Base-by-base conservation (phyloP, 2,329 filamentous ascomycete genomes). In the Dendrostoma leiphaemia region DNA sequence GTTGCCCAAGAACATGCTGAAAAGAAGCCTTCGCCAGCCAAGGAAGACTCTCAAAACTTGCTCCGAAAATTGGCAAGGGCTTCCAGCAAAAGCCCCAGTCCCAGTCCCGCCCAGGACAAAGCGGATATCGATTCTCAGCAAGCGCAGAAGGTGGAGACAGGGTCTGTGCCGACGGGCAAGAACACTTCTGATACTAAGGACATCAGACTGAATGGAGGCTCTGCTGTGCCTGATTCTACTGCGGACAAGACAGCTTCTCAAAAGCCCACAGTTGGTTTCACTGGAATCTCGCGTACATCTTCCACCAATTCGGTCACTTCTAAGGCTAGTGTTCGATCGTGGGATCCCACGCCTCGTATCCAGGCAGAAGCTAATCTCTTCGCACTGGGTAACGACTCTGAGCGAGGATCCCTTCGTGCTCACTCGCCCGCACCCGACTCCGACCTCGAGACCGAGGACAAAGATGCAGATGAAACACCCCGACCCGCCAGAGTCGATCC, bases 321-420 rank as follows among this genome's bases (percentile, higher is more conserved):
- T 21, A 48, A 50, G 8, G 21, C 54, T 13, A 58, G 56, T 37
- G 31, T 41, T 28, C 44, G 29, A 15, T 58, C 52, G 24, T 63
- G 68, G 13, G 81, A 84, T 57, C 80, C 81, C 4, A 78, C 74
- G 1, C 80, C 80, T 60, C 78, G 81, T 41, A 82, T 84, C 48
- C 75, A 81, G 60, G 77, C 72, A 9, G 81, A 84, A 65, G 75
- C 77, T 68, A 77, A 74, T 46, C 71, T 84, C 8, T 84, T 84
- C 64, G 81, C 79, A 13, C 77, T 75, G 15, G 80, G 83, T 29
- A 80, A 78, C 56, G 73, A 81, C 38, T 84, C 81, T 1, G 81
- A 84, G 60, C 74, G 71, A 40, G 80, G 80, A 1, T 83, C 81
- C 4, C 67, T 77, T 17, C 74, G 77, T 34, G 80, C 76, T 4